Evolutionary conservation across 805 yeast genomes (phyloP).

Genomic region (Ogataea nakhonphanomensis): DNA sequence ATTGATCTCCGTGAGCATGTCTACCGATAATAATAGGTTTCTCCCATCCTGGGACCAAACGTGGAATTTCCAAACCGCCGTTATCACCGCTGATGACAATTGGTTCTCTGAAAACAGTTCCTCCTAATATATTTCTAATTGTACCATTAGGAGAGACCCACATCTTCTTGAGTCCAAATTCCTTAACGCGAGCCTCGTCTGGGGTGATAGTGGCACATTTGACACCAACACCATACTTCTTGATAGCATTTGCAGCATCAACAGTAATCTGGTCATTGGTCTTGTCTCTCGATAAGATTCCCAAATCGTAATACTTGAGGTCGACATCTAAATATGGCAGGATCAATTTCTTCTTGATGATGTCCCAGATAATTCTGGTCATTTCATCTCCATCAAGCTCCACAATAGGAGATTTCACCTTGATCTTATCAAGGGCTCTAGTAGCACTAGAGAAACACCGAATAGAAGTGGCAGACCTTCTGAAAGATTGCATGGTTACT

Average conservation of each 20-base stretch:
- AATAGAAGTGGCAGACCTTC: slow-evolving; percentile 4
- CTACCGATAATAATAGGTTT: slow-evolving; percentile 82
- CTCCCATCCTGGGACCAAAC: slow-evolving; percentile 77
- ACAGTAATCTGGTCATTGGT: slow-evolving; percentile 72
- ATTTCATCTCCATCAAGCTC: slow-evolving; percentile 84
- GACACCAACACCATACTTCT: slow-evolving; percentile 72
- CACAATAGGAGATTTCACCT: slow-evolving; percentile 69
- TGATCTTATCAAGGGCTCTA: slow-evolving; percentile 47
- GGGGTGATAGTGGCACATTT: slow-evolving; percentile 88
- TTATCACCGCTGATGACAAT: slow-evolving; percentile 57
- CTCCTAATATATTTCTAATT: slow-evolving; percentile 74
- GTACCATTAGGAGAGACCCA: slow-evolving; percentile 88
- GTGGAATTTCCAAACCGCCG: slow-evolving; percentile 53
- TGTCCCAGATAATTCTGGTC: slow-evolving; percentile 82
- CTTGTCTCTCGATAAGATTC: slow-evolving; percentile 62
- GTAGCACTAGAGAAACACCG: slow-evolving; percentile 29
- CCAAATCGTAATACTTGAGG: slow-evolving; percentile 71
- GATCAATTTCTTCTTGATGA: slow-evolving; percentile 65
- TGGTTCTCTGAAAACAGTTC: slow-evolving; percentile 83
- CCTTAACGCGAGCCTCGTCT: slow-evolving; percentile 75
- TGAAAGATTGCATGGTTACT: slow-evolving; percentile 4
- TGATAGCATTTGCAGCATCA: slow-evolving; percentile 75
- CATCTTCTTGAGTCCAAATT: slow-evolving; percentile 71
- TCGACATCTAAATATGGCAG: slow-evolving; percentile 70
- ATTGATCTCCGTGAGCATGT: slow-evolving; percentile 84